These are phyloP conservation scores for Neonectria hederae DNA, from an alignment of 2,329 filamentous ascomycete genomes.

Conservation along the genomic window DNA sequence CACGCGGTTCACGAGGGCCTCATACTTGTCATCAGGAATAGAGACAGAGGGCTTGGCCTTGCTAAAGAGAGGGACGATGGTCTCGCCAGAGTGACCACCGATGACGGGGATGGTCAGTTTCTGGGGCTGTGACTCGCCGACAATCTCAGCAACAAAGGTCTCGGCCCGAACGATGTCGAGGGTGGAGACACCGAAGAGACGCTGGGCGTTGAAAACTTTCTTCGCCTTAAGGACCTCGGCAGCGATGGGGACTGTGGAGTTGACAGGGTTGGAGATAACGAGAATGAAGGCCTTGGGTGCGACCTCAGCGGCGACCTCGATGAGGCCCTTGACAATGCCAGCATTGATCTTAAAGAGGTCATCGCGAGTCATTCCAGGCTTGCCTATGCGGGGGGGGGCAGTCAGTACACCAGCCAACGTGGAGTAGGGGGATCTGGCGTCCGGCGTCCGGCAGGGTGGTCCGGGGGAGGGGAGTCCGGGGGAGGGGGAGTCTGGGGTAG, in stretches of 20 bases:
- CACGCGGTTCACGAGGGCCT: constrained; percentile 90
- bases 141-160: constrained; percentile 91
- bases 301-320: constrained; percentile 86
- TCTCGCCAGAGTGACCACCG: constrained; percentile 97
- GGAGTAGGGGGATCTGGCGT: constrained; percentile 28
- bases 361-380: constrained; percentile 99
- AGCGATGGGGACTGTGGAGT: constrained; percentile 97
- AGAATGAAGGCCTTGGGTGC: constrained; percentile 94
- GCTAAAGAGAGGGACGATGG: constrained; percentile 97
- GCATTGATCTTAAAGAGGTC: constrained; percentile 99
- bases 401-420: constrained; percentile 27
- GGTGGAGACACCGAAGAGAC: constrained; percentile 97
- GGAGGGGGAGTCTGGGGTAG: constrained; percentile 26
- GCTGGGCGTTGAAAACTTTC: constrained; percentile 92
- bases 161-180: constrained; percentile 98
- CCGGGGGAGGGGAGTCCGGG: constrained; percentile 33
- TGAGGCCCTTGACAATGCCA: constrained; percentile 93
- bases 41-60: constrained; percentile 81
- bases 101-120: constrained; percentile 90
- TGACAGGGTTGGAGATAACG: constrained; percentile 99
- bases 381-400: constrained; percentile 67
- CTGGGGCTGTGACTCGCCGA: constrained; percentile 82
- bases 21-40: constrained; percentile 90
- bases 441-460: constrained; percentile 31
- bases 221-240: constrained; percentile 96